Conservation (phyloP, 371 early-diverging fungal genomes). For the Rhizopus arrhizus region DNA sequence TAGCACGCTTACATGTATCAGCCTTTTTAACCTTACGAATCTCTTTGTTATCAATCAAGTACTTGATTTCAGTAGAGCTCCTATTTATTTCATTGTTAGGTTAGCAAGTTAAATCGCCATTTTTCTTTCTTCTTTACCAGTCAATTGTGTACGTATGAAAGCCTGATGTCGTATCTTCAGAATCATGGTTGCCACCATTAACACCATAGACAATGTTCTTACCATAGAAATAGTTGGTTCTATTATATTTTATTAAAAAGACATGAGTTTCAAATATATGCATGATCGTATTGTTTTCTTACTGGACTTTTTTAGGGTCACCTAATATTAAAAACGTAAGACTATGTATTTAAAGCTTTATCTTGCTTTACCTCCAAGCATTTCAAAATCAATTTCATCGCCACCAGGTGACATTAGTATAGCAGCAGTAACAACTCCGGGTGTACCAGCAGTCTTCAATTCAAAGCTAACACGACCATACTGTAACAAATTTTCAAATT, state of each 20-base stretch:
- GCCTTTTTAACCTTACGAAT: slow-evolving; percentile 35
- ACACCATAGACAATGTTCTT: slow-evolving; percentile 36
- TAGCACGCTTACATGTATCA: slow-evolving; percentile 22
- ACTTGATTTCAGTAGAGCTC: slow-evolving; percentile 46
- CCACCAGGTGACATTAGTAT: slow-evolving; percentile 34
- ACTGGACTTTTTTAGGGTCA: slow-evolving; percentile 47
- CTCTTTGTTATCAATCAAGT: slow-evolving; percentile 46
- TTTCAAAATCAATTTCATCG: slow-evolving; percentile 50
- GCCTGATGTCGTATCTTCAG: slow-evolving; percentile 19
- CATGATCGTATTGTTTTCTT: slow-evolving; percentile 8
- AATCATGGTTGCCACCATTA: slow-evolving; percentile 15
- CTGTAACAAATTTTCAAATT: slow-evolving; percentile 24
- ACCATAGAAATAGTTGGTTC: slow-evolving; percentile 58
- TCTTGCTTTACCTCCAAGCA: slow-evolving; percentile 22
- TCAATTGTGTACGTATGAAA: slow-evolving; percentile 58
- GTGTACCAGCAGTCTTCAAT: slow-evolving; percentile 27
- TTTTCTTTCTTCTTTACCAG: slow-evolving; percentile 28
- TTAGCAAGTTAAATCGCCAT: background rate
- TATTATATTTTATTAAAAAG: slow-evolving; percentile 1
- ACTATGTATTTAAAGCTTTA: too few species aligned
- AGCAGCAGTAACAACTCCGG: slow-evolving; percentile 45
- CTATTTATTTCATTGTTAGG: slow-evolving; percentile 8
- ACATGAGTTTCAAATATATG: background rate
- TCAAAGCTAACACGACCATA: slow-evolving; percentile 37
- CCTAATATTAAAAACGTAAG: background rate